Percentiles rank a stretch among this genome's conserved stretches.
Evolutionary conservation across 2,329 filamentous ascomycete species (phyloP).

Genomic region (Talaromyces sp.): DNA sequence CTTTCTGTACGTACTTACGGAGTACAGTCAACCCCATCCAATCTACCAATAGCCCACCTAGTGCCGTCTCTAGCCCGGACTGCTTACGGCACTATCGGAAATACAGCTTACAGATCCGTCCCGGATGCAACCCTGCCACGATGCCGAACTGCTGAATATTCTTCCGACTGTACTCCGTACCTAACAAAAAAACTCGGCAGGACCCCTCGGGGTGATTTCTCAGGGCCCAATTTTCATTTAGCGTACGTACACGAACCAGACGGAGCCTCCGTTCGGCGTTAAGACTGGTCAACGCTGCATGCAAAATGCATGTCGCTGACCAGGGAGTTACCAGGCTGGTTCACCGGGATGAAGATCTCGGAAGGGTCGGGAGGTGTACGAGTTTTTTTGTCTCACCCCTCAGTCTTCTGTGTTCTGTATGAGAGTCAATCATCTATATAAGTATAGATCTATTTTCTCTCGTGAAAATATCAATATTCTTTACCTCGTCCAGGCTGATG

Average conservation of each 20-base stretch:
- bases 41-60: too few relatives aligned
- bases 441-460: background rate
- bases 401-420: background rate
- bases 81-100: background rate
- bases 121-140: background rate
- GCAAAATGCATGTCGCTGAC: background rate
- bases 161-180: background rate
- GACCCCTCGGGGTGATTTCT: background rate
- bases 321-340: background rate
- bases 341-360: slow-evolving; percentile 1
- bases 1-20: background rate
- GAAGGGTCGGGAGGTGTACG: background rate
- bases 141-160: background rate
- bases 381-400: background rate
- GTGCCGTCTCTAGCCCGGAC: too few relatives aligned
- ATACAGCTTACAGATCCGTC: background rate
- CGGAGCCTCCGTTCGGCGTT: background rate
- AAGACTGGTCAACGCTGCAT: too few relatives aligned
- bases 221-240: background rate
- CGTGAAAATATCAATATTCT: background rate
- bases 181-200: too few relatives aligned
- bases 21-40: too few relatives aligned
- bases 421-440: too few relatives aligned
- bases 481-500: too few relatives aligned
- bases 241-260: background rate